Conservation (phyloP, 176 grass and related monocot genomes). For the Avena insularis region DNA sequence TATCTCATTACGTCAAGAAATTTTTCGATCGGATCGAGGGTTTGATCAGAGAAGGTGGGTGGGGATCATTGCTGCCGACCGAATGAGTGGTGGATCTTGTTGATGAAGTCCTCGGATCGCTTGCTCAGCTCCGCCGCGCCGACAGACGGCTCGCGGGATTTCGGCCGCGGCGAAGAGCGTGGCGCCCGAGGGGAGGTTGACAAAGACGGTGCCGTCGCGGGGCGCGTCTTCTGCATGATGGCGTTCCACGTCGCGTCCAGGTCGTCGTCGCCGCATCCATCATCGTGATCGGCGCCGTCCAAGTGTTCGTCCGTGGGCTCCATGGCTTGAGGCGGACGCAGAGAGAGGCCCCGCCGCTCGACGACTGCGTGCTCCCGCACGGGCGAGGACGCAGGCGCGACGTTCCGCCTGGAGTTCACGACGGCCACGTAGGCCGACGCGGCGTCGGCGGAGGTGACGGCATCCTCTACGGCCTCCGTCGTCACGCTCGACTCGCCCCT, state of each 20-base stretch:
- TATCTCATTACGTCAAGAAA: neutral
- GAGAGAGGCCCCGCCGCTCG: neutral
- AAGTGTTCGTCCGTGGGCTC: neutral
- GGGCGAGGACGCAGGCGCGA: neutral
- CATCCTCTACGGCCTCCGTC: constrained; percentile 54
- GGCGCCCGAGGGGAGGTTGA: neutral
- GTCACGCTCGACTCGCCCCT: constrained; percentile 69
- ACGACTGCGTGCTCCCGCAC: neutral
- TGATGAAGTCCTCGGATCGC: constrained; percentile 85
- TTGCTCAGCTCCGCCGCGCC: constrained; percentile 68
- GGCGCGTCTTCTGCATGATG: constrained; percentile 69
- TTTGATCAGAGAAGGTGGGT: no score
- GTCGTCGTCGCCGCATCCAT: constrained; percentile 39
- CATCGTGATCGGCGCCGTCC: neutral
- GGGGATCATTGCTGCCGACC: constrained; percentile 22
- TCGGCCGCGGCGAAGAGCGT: neutral
- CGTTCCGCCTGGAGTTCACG: neutral
- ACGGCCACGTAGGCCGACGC: neutral
- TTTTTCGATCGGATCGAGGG: neutral
- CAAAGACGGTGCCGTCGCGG: neutral
- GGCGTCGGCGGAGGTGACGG: constrained; percentile 12
- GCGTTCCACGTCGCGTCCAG: constrained; percentile 83
- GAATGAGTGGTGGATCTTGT: constrained; percentile 71
- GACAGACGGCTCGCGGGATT: constrained; percentile 44
- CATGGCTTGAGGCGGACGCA: neutral